Conservation (phyloP, 2,329 filamentous ascomycete species). For the Phaeosphaeriaceae sp. region DNA sequence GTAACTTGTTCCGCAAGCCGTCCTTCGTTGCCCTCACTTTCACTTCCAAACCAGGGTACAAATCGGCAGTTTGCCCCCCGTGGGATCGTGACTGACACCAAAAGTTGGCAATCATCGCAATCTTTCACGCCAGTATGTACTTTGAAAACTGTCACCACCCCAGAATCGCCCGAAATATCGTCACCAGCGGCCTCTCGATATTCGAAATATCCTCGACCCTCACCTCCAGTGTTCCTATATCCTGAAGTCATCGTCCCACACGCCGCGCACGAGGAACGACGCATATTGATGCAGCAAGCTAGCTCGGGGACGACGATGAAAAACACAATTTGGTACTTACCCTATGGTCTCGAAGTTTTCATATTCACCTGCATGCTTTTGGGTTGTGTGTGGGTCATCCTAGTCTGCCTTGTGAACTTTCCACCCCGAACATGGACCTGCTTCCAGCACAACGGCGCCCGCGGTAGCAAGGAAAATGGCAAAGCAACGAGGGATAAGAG, state of each 20-base stretch:
- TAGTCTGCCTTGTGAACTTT: slow-evolving; percentile 25
- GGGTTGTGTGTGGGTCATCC: slow-evolving; percentile 8
- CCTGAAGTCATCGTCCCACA: slow-evolving; percentile 11
- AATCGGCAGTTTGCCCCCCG: neutral
- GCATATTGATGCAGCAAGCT: neutral
- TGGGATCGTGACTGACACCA: neutral
- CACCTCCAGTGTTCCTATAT: slow-evolving; percentile 14
- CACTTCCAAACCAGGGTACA: neutral
- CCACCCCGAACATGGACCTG: slow-evolving; percentile 15
- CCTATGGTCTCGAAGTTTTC: slow-evolving; percentile 8
- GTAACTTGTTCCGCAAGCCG: neutral
- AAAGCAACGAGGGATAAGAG: slow-evolving; percentile 1
- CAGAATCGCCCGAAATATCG: neutral
- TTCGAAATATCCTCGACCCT: slow-evolving; percentile 10
- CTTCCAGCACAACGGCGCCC: neutral
- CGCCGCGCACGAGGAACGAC: neutral
- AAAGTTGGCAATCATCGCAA: neutral
- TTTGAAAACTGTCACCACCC: neutral
- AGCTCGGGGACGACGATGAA: neutral
- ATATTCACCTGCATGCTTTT: slow-evolving; percentile 8
- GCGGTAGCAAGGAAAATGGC: neutral
- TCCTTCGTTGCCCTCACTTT: neutral
- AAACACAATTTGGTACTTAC: slow-evolving; percentile 10
- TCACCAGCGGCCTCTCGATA: neutral
- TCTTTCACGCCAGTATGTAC: neutral